Evolutionary conservation across 2,329 filamentous ascomycete species (phyloP).

Genomic region (Beauveria australis): DNA sequence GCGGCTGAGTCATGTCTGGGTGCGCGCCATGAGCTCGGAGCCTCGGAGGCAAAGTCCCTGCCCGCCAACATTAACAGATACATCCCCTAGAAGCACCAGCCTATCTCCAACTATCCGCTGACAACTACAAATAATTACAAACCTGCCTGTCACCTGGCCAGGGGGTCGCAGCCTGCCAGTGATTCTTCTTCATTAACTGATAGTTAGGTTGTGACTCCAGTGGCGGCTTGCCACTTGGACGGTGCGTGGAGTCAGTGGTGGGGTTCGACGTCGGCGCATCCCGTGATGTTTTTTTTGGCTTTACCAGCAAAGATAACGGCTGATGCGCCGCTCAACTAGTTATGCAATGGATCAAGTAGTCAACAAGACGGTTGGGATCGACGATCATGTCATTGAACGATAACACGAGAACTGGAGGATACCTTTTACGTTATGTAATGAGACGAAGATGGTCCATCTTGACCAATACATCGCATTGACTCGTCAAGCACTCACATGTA

Average conservation of each 20-base stretch:
- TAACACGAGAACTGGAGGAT: neutral
- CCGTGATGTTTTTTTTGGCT: neutral
- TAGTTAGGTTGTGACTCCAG: neutral
- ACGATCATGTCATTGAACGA: neutral
- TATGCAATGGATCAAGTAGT: no score
- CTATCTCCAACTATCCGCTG: no score
- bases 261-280: neutral
- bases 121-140: neutral
- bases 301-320: no score
- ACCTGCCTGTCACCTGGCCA: neutral
- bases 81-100: no score
- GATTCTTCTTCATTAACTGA: no score
- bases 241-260: neutral
- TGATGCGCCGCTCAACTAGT: neutral
- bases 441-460: neutral
- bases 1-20: conserved; percentile 10
- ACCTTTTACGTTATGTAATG: neutral
- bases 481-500: neutral
- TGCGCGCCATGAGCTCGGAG: no score
- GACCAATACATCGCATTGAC: neutral
- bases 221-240: no score
- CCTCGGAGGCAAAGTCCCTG: neutral
- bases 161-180: neutral
- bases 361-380: no score
- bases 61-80: neutral